Percentiles rank a stretch among this genome's conserved stretches.
Evolutionary conservation across 2,329 filamentous ascomycete genomes (phyloP).

Genomic region (Fusarium paranaense): DNA sequence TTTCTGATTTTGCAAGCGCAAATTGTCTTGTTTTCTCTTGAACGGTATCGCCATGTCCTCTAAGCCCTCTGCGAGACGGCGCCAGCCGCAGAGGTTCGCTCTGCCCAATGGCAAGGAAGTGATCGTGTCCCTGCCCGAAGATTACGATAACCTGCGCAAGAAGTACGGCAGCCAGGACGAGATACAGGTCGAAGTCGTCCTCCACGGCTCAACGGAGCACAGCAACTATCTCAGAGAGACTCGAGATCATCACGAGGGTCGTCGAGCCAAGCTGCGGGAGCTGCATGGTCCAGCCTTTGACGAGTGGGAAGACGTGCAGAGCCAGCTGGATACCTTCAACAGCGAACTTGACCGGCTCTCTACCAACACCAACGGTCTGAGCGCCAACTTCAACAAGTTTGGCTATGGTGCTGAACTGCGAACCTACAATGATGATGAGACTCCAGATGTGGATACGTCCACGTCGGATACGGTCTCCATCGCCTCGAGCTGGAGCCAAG

Average conservation of each 20-base stretch:
- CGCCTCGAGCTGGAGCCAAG: constrained; percentile 27
- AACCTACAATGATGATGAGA: constrained; percentile 53
- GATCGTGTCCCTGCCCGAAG: constrained; percentile 68
- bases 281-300: constrained; percentile 63
- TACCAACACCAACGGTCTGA: constrained; percentile 65
- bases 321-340: constrained; percentile 64
- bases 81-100: constrained; percentile 63
- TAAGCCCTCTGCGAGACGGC: constrained; percentile 40
- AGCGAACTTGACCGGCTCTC: constrained; percentile 65
- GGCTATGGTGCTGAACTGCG: constrained; percentile 70
- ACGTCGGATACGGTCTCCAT: constrained; percentile 43
- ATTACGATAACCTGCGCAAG: constrained; percentile 60
- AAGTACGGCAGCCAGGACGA: constrained; percentile 52
- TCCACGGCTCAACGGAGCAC: constrained; percentile 66
- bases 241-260: constrained; percentile 64
- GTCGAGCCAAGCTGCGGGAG: constrained; percentile 58
- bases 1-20: constrained; percentile 3
- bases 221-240: constrained; percentile 59
- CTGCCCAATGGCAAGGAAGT: constrained; percentile 67
- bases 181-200: constrained; percentile 65
- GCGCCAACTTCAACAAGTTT: constrained; percentile 72
- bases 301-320: constrained; percentile 67
- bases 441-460: constrained; percentile 24
- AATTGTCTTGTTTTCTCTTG: background rate
- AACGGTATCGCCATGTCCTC: constrained; percentile 33